A percentile compares a stretch with the other conserved stretches of the same genome.
Evolutionary conservation across 176 grass and related monocot species (phyloP).

Genomic region (Eragrostis curvula): DNA sequence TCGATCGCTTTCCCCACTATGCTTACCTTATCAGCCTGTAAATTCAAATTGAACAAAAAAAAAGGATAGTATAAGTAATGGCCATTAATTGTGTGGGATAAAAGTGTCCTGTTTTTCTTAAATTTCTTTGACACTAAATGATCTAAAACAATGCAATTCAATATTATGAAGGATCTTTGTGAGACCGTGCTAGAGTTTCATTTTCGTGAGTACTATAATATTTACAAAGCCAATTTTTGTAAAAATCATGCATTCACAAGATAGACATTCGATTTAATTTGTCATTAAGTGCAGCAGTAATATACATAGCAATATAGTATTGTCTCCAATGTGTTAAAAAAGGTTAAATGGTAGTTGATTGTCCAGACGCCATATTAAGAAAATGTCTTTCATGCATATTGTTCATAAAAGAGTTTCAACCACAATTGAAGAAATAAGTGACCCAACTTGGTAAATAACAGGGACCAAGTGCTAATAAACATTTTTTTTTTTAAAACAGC

Average conservation of each 20-base stretch:
- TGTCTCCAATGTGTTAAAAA: neutral
- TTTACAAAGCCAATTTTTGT: neutral
- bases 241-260: neutral
- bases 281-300: neutral
- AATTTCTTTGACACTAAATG: no score
- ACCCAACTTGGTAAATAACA: neutral
- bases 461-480: neutral
- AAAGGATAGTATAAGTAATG: neutral
- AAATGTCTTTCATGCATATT: neutral
- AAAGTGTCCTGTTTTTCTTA: no score
- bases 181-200: neutral
- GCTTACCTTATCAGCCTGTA: constrained; percentile 59
- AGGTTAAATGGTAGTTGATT: neutral
- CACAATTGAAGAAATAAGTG: neutral
- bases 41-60: neutral
- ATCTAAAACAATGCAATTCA: no score
- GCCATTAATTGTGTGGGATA: neutral
- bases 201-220: neutral
- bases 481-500: no score
- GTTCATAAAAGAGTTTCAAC: neutral
- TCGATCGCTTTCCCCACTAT: constrained; percentile 62
- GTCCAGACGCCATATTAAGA: neutral
- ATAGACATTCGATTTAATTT: neutral
- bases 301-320: neutral
- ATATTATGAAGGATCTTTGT: no score